Evolutionary conservation across 805 yeast genomes (phyloP), one percentile per base, ranked within the genome.

Genomic region (Candida silvatica): DNA sequence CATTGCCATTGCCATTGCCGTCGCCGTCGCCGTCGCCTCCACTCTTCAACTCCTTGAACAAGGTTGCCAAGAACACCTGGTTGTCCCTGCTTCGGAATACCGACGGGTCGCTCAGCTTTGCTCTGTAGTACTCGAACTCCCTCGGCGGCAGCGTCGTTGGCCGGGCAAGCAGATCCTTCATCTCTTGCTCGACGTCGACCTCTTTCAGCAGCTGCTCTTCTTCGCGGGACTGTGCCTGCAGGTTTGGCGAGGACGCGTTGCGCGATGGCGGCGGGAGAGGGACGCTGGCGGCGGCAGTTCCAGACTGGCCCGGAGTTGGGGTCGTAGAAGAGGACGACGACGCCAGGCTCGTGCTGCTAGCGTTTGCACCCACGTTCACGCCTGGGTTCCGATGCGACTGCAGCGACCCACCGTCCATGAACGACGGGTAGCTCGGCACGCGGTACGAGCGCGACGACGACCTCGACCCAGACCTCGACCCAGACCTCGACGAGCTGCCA

Each of bases 61-160:
- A 37, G n/a, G 48, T 41, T 1, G 53, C 36, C 11, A 62, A 30
- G 4, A 54, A 50, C 3, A 17, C 29, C 31, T 48, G 49, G n/a
- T 61, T 55, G 4, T 49, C 46, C 2, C 51, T 53, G 17, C 45
- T 43, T 8, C 43, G 49, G 17, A 64, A 32, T 17, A 59, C 48
- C 8, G 43, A 39, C 20, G 34, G 16, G 29, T 40, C 38, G 5
- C 17, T 28, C 16, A 75, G 45, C 46, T 69, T 75, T 11, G 49
- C 51, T 24, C 52, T 54, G 44, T 73, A 69, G 40, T 64, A 70
- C 2, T 47, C 47, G 31, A 64, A 57, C 43, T 74, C 76, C 20
- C 61, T 57, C 1, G 49, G 55, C 2, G 69, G 53, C 8, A 77
- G 49, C 3, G 37, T 47, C 1, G 62, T 52, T 3, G 60, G 41